Base-by-base conservation (phyloP, 805 yeast genomes). In the Candida insectalens region DNA sequence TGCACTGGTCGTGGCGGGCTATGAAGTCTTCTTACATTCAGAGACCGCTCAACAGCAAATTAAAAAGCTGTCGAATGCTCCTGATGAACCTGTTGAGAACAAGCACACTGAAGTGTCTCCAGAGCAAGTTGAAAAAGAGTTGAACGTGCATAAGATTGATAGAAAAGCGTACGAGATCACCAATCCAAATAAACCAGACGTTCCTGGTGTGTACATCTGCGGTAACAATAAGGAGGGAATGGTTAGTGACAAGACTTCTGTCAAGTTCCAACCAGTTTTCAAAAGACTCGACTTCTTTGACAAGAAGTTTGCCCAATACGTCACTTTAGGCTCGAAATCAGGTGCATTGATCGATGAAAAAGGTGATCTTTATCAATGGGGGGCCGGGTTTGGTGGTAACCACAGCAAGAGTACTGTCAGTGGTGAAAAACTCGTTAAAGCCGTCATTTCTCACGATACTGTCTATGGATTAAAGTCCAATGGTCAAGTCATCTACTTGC, bases 321-420 rank as follows among this genome's bases (percentile, higher is more conserved):
- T 88, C 4, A 60, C 64, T 15, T 49, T 84, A 2, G 61, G 66
- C 17, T 65, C 63, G 4, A 54, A 56, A 10, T 59, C 72, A 6
- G 76, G 70, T 19, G 57, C 67, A 4, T 85, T 85, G 0, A 70
- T 84, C 13, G 71, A 77, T 39, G 64, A 65, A 1, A 69, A 68
- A 12, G 97, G 96, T 14, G 71, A 80, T 46, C 63, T 85, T 21
- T 75, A 74, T 36, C 82, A 80, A 49, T 84, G 88, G 83, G 74
- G 76, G n/a, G 47, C 53, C 19, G 69, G 66, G 1, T 55, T 50
- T 25, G 39, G 36, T 17, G 55, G 50, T 4, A 49, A 50, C 29
- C 41, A 47, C 0, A 28, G 38, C 3, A 47, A 40, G 23, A 49
- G 57, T 15, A 57, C 74, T 3, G 40, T 79, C 13, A 61, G 57